Percentiles rank a stretch among this genome's conserved stretches.
phyloP scores from a whole-genome alignment of 768 basidiomycete genomes.

The Coprinopsis strossmayeri region DNA sequence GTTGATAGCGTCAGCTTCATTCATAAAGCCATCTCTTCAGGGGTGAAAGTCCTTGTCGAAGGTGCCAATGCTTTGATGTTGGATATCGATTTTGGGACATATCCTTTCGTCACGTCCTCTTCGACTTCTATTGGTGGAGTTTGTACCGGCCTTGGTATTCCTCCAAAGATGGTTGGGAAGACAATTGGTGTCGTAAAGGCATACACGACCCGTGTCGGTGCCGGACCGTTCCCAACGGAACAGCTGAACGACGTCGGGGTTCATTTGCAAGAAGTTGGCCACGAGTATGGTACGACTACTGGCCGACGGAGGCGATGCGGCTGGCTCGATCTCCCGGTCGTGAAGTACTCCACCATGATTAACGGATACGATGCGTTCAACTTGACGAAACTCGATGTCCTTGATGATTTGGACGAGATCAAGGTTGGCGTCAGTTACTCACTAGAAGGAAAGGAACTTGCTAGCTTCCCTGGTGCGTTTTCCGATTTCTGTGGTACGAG shows the following conservation, averaged over 20 bases:
- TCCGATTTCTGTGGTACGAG: too few species aligned
- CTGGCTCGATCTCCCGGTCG: slow-evolving; percentile 95
- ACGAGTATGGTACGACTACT: slow-evolving; percentile 89
- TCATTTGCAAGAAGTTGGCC: slow-evolving; percentile 90
- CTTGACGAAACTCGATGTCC: slow-evolving; percentile 92
- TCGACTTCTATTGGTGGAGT: slow-evolving; percentile 93
- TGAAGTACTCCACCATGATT: slow-evolving; percentile 88
- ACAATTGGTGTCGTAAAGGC: slow-evolving; percentile 95
- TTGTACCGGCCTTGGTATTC: slow-evolving; percentile 95
- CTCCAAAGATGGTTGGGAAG: slow-evolving; percentile 81
- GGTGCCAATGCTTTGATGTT: slow-evolving; percentile 99
- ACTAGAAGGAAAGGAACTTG: slow-evolving; percentile 69
- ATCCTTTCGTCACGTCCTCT: slow-evolving; percentile 95
- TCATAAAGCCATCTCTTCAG: slow-evolving; percentile 67
- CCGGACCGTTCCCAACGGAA: slow-evolving; percentile 96
- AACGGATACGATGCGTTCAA: slow-evolving; percentile 95
- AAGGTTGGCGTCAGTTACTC: slow-evolving; percentile 81
- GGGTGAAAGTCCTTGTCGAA: slow-evolving; percentile 86
- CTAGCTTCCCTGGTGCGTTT: slow-evolving; percentile 82
- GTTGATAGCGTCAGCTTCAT: slow-evolving; percentile 83
- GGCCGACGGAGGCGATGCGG: slow-evolving; percentile 91
- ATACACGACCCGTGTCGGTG: slow-evolving; percentile 98
- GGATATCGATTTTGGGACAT: slow-evolving; percentile 96
- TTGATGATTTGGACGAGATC: slow-evolving; percentile 81
- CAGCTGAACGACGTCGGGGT: slow-evolving; percentile 80